Evolutionary conservation across 2,329 filamentous ascomycete species (phyloP).

Genomic region (Nemania sp.): DNA sequence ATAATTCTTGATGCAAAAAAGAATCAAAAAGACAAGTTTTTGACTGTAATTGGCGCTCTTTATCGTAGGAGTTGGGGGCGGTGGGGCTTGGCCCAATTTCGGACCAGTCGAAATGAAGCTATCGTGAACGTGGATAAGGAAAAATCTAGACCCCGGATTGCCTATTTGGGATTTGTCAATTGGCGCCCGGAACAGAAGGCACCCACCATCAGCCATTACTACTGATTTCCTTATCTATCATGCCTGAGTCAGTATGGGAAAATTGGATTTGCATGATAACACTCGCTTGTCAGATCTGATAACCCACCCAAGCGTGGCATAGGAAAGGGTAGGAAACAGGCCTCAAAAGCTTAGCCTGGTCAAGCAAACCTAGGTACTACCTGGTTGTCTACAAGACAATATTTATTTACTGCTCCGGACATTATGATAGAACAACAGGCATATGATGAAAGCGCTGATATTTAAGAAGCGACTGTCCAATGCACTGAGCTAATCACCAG

Average conservation of each 20-base stretch:
- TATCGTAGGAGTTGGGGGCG: background rate
- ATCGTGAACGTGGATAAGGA: slow-evolving; percentile 31
- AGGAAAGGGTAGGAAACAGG: too few species aligned
- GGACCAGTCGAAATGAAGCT: slow-evolving; percentile 32
- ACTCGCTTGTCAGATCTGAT: background rate
- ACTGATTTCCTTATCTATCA: background rate
- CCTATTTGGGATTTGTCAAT: slow-evolving; percentile 16
- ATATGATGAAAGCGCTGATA: too few species aligned
- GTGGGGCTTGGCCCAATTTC: slow-evolving; percentile 23
- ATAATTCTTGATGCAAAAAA: slow-evolving; percentile 3
- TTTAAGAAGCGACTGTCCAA: too few species aligned
- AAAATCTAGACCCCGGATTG: slow-evolving; percentile 20
- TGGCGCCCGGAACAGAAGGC: slow-evolving; percentile 12
- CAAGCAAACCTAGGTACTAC: too few species aligned
- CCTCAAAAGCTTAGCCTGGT: too few species aligned
- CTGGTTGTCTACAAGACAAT: too few species aligned
- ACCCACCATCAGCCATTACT: background rate
- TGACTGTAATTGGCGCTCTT: slow-evolving; percentile 1
- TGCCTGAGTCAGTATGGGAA: background rate
- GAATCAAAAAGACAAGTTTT: background rate
- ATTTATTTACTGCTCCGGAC: too few species aligned
- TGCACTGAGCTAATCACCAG: too few species aligned
- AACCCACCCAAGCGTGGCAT: too few species aligned
- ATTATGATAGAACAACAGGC: too few species aligned
- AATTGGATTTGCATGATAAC: slow-evolving; percentile 3